A percentile compares a stretch with the other conserved stretches of the same genome.
Evolutionary conservation across 2,329 filamentous ascomycete genomes (phyloP).

Genomic region (Xylaria digitata): DNA sequence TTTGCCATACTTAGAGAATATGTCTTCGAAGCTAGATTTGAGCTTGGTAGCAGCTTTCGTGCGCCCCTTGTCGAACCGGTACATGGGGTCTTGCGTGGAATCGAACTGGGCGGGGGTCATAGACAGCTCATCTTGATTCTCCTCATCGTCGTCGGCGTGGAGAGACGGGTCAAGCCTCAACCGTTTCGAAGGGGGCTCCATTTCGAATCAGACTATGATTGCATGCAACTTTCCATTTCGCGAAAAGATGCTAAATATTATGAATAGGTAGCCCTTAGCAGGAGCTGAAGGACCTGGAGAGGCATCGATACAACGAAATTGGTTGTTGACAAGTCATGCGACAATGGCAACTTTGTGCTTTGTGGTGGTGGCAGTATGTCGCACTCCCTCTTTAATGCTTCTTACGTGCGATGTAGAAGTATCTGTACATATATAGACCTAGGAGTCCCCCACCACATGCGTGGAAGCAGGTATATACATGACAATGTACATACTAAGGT

Average conservation of each 20-base stretch:
- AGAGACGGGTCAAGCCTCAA: conserved; percentile 63
- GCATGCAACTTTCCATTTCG: conserved; percentile 19
- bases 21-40: conserved; percentile 85
- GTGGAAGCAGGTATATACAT: not conserved
- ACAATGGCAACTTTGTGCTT: not conserved
- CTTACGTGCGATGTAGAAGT: no score
- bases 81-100: conserved; percentile 62
- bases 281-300: not conserved
- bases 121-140: conserved; percentile 60
- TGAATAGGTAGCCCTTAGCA: not conserved
- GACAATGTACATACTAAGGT: not conserved
- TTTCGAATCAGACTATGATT: conserved; percentile 46
- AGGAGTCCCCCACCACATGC: no score
- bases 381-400: no score
- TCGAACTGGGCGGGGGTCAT: conserved; percentile 61
- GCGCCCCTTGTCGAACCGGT: conserved; percentile 70
- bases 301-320: not conserved
- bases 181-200: conserved; percentile 72
- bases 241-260: not conserved
- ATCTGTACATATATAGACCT: no score
- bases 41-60: conserved; percentile 76
- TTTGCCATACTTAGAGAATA: conserved; percentile 87
- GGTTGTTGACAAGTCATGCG: conserved; percentile 1
- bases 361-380: not conserved
- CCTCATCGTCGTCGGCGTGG: conserved; percentile 55